These are phyloP conservation scores for Populus tomentosa DNA, from an alignment of 441 rosid genomes.

Conservation along the genomic window DNA sequence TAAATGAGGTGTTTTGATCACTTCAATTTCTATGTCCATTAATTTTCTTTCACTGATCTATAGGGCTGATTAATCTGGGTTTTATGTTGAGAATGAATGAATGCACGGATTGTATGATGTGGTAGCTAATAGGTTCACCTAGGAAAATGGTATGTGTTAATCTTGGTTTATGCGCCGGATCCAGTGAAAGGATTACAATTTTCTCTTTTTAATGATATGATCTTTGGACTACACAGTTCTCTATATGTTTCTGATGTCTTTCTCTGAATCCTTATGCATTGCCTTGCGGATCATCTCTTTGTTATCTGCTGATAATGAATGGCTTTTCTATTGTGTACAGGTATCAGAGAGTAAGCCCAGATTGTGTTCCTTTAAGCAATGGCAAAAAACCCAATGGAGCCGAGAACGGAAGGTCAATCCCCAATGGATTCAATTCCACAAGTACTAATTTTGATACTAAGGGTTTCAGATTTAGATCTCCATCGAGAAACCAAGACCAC, in stretches of 20 bases:
- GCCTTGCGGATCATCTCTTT: not conserved
- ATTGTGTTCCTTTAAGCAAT: conserved; percentile 42
- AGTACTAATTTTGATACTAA: conserved; percentile 21
- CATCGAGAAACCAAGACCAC: conserved; percentile 30
- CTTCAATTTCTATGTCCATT: not conserved
- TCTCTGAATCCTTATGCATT: not conserved
- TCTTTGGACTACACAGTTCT: not conserved
- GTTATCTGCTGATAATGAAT: not conserved
- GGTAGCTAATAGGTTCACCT: not conserved
- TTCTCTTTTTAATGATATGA: not conserved
- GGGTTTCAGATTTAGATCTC: conserved; percentile 48
- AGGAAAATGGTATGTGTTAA: not conserved
- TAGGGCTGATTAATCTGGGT: not conserved
- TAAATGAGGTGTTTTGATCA: not conserved
- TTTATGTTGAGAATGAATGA: not conserved
- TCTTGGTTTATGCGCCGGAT: not conserved
- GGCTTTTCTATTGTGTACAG: conserved; percentile 19
- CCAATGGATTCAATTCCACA: conserved; percentile 10
- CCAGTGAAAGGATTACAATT: not conserved
- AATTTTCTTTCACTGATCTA: not conserved
- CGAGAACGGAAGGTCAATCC: conserved; percentile 19
- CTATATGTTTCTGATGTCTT: not conserved
- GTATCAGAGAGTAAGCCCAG: conserved; percentile 63
- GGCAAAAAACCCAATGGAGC: conserved; percentile 35
- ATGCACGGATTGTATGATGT: not conserved